Conservation (phyloP, 2,329 filamentous ascomycete species). For the Microsporum audouinii region DNA sequence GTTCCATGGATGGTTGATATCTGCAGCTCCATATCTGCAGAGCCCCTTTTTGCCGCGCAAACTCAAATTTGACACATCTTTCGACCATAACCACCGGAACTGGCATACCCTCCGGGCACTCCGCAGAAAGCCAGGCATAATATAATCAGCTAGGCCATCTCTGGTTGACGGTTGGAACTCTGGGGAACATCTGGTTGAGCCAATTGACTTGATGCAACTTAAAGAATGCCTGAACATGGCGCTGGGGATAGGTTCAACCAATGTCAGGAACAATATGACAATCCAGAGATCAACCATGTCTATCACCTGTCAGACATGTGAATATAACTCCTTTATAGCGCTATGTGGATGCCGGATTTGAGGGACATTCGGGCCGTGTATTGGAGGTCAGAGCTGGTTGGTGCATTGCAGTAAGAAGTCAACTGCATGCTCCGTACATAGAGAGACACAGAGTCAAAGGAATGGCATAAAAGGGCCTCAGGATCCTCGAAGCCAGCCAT, state of each 20-base stretch:
- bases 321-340: background rate
- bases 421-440: no score
- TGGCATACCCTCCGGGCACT: background rate
- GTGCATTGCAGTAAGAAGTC: no score
- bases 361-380: background rate
- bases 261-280: background rate
- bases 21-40: background rate
- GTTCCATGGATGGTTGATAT: background rate
- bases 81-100: background rate
- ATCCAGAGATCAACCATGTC: background rate
- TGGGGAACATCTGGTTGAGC: background rate
- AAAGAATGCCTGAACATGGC: background rate
- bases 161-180: background rate
- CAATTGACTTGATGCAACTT: background rate
- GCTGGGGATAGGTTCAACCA: background rate
- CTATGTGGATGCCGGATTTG: background rate
- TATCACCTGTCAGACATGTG: background rate
- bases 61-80: background rate
- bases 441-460: background rate
- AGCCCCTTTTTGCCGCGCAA: constrained; percentile 1
- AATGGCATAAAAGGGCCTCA: background rate
- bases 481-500: background rate
- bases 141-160: background rate
- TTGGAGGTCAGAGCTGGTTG: background rate
- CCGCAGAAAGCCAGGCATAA: background rate